Evolutionary conservation across 306 rosid species (phyloP).

Genomic region (Medicago lupulina): DNA sequence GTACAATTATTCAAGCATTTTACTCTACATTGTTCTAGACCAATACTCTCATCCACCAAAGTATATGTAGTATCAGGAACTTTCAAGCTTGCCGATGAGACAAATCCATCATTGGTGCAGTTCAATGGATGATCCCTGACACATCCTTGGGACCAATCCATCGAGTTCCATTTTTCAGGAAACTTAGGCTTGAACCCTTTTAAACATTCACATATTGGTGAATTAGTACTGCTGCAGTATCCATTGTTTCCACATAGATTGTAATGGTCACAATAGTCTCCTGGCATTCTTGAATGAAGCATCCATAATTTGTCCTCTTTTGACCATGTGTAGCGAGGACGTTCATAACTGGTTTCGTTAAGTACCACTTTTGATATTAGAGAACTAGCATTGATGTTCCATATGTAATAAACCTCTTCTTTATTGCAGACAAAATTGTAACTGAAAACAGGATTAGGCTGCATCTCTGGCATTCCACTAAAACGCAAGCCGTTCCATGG

Average conservation of each 20-base stretch:
- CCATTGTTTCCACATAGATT: slow-evolving; percentile 31
- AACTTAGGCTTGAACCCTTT: slow-evolving; percentile 32
- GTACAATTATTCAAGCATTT: slow-evolving; percentile 39
- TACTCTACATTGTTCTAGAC: slow-evolving; percentile 3
- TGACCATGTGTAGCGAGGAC: slow-evolving; percentile 20
- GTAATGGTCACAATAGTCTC: slow-evolving; percentile 3
- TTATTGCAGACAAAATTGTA: slow-evolving; percentile 19
- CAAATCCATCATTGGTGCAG: slow-evolving; percentile 37
- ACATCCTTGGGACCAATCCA: slow-evolving; percentile 37
- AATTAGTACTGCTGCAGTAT: slow-evolving; percentile 1
- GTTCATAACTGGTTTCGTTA: not conserved
- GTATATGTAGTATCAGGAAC: slow-evolving; percentile 37
- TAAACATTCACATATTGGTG: slow-evolving; percentile 39
- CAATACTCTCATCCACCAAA: slow-evolving; percentile 11
- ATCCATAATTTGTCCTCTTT: not conserved
- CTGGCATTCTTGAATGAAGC: not conserved
- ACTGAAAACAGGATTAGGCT: slow-evolving; percentile 9
- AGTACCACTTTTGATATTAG: slow-evolving; percentile 10
- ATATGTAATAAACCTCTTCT: slow-evolving; percentile 24
- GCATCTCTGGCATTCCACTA: slow-evolving; percentile 30
- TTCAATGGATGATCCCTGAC: not conserved
- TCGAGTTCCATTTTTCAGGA: slow-evolving; percentile 1
- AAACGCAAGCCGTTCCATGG: slow-evolving; percentile 44
- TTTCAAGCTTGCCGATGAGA: not conserved
- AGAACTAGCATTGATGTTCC: not conserved